phyloP scores from a whole-genome alignment of 352 stramenopile species.

The Pythium folliculosum region DNA sequence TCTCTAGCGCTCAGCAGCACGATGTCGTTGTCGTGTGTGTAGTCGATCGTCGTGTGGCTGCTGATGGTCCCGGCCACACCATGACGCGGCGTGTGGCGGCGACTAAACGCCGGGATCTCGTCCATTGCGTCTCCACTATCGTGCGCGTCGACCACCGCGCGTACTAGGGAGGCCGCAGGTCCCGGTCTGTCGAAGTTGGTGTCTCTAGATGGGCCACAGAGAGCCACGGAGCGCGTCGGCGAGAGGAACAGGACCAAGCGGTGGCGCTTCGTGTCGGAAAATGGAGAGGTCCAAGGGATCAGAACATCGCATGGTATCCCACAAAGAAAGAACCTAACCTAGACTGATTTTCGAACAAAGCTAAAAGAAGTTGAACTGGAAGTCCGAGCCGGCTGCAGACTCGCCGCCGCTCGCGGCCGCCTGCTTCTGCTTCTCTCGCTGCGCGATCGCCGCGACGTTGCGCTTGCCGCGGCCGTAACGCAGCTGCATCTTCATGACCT shows the following conservation, averaged over 20 bases:
- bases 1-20: background rate
- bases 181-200: no score
- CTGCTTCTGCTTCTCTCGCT: conserved; percentile 46
- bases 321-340: background rate
- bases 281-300: background rate
- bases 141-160: background rate
- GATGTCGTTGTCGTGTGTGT: background rate
- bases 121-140: conserved; percentile 7
- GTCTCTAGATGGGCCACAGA: background rate
- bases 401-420: background rate
- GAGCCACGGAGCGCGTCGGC: no score
- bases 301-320: background rate
- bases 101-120: conserved; percentile 22
- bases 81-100: conserved; percentile 15
- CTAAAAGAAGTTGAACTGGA: conserved; percentile 37
- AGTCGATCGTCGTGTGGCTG: background rate
- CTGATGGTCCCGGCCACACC: background rate
- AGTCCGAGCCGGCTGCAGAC: background rate
- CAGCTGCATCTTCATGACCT: conserved; percentile 74
- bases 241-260: no score
- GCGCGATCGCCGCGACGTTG: conserved; percentile 52
- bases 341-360: conserved; percentile 12
- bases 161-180: no score
- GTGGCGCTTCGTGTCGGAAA: no score
- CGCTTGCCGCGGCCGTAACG: conserved; percentile 60